Conservation (phyloP, 805 yeast genomes). For the Torulaspora quercuum region DNA sequence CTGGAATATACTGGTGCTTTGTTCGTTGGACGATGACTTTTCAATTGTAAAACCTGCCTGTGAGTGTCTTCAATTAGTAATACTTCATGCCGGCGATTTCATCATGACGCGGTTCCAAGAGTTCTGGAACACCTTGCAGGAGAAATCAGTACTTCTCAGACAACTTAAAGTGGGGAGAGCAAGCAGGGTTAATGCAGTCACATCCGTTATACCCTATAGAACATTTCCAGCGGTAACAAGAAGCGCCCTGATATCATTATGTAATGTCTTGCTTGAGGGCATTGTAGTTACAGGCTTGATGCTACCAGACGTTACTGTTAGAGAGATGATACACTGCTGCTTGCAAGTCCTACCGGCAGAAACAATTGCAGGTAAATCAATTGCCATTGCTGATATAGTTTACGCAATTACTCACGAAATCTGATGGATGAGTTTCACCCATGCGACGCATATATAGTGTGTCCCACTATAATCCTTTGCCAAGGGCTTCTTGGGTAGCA, state of each 20-base stretch:
- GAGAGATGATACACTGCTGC: conserved; percentile 28
- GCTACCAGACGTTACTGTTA: conserved; percentile 22
- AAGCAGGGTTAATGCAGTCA: background rate
- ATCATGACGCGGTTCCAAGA: conserved; percentile 31
- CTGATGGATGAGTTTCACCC: too few species aligned
- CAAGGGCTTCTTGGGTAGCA: too few species aligned
- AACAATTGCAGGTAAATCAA: conserved; percentile 17
- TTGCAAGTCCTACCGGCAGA: conserved; percentile 24
- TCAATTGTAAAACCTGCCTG: conserved; percentile 26
- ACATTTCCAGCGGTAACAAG: conserved; percentile 26
- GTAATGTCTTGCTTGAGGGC: conserved; percentile 29
- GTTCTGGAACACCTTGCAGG: conserved; percentile 25
- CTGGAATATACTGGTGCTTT: conserved; percentile 29
- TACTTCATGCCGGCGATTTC: conserved; percentile 28
- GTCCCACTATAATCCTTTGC: too few species aligned
- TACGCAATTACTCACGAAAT: conserved; percentile 10
- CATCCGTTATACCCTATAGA: conserved; percentile 1
- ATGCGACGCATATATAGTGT: too few species aligned
- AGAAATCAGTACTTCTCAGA: conserved; percentile 17
- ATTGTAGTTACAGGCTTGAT: conserved; percentile 22
- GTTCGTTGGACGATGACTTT: conserved; percentile 22
- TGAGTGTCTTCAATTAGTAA: conserved; percentile 22
- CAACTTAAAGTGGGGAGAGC: conserved; percentile 8
- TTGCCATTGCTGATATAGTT: conserved; percentile 27
- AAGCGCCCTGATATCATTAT: conserved; percentile 22